Percentiles rank a stretch among this genome's conserved stretches.
Conservation (phyloP, 2,329 filamentous ascomycete genomes). For the Chalaropsis thielavioides region DNA sequence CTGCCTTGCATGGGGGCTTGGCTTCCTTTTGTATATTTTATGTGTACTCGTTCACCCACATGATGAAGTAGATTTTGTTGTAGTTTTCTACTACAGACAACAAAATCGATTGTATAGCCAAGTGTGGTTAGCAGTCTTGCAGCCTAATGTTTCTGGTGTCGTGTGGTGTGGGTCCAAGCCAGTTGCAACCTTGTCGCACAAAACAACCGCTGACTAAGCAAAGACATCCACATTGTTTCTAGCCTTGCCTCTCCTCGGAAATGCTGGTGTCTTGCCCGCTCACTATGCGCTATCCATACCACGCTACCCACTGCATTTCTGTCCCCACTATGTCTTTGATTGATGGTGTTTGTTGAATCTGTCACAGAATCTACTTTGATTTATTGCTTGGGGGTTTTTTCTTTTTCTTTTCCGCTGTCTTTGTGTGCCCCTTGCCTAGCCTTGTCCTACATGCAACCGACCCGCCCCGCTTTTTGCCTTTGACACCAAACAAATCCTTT, state of each 20-base stretch:
- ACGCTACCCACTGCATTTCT: no score
- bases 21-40: neutral
- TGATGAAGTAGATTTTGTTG: no score
- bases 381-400: neutral
- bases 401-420: neutral
- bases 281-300: neutral
- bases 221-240: neutral
- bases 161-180: no score
- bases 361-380: no score
- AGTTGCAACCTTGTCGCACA: neutral
- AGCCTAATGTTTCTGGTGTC: no score
- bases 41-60: no score
- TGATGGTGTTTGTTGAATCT: neutral
- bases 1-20: neutral
- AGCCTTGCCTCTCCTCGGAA: neutral
- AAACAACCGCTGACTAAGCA: neutral
- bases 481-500: conserved; percentile 4
- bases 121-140: neutral
- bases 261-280: neutral
- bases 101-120: no score
- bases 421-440: neutral
- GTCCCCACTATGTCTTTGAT: no score
- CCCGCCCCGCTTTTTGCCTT: conserved; percentile 1
- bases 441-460: conserved; percentile 6
- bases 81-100: no score